Conservation (phyloP, 768 basidiomycete species). For the Ramaria sp. region DNA sequence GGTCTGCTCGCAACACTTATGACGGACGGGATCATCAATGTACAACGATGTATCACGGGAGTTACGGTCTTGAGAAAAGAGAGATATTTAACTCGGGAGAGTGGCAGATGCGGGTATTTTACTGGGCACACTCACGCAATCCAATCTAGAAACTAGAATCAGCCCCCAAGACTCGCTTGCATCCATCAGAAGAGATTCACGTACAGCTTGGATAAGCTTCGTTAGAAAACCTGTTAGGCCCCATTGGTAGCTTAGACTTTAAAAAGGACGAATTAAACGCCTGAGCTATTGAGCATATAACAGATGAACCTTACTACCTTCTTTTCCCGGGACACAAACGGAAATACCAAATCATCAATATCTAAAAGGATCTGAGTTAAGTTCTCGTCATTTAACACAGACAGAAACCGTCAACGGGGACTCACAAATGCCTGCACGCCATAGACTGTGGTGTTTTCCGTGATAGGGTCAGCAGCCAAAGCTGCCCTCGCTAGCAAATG, state of each 20-base stretch:
- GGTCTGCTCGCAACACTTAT: background rate
- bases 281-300: background rate
- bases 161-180: background rate
- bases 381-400: background rate
- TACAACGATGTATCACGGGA: background rate
- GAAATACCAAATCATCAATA: conserved; percentile 9
- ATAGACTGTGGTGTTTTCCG: background rate
- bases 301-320: background rate
- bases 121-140: background rate
- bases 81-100: background rate
- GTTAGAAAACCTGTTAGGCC: background rate
- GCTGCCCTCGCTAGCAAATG: conserved; percentile 5
- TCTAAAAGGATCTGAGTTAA: background rate
- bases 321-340: conserved; percentile 4
- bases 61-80: conserved; percentile 1
- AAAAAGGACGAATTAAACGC: background rate
- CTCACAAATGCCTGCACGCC: background rate
- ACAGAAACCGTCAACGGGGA: background rate
- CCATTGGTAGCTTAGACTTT: conserved; percentile 6
- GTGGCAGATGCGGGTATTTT: background rate
- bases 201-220: conserved; percentile 5
- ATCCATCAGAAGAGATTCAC: background rate
- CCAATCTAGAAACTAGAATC: background rate
- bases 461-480: background rate
- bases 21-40: background rate